These are phyloP conservation scores for Erysimum pusillum DNA, from an alignment of 441 rosid genomes.

Conservation along the genomic window DNA sequence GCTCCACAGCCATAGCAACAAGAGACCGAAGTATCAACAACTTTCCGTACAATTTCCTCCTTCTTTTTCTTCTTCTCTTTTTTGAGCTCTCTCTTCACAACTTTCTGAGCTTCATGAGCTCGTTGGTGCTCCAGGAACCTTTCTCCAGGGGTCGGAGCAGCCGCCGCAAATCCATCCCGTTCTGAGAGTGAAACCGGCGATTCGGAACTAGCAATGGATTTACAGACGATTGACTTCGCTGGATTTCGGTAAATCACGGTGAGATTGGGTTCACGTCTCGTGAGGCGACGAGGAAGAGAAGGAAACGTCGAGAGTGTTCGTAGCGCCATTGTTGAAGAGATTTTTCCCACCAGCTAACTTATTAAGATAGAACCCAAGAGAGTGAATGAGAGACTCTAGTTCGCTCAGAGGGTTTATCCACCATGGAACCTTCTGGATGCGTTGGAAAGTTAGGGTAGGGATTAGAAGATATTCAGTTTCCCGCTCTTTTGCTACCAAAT, in stretches of 20 bases:
- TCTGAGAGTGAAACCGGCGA: constrained; percentile 50
- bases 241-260: constrained; percentile 46
- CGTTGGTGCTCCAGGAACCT: constrained; percentile 69
- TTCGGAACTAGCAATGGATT: constrained; percentile 48
- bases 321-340: constrained; percentile 60
- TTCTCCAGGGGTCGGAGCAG: constrained; percentile 79
- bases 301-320: constrained; percentile 61
- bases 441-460: background rate
- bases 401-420: background rate
- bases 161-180: constrained; percentile 72
- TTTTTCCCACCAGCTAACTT: background rate
- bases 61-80: constrained; percentile 56
- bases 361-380: background rate
- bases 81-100: constrained; percentile 58
- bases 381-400: background rate
- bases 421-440: background rate
- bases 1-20: constrained; percentile 96
- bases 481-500: constrained; percentile 27
- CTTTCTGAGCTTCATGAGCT: constrained; percentile 68
- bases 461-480: background rate
- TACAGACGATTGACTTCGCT: constrained; percentile 48
- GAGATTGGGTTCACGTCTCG: constrained; percentile 47
- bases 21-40: constrained; percentile 54
- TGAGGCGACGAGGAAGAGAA: constrained; percentile 52
- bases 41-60: constrained; percentile 52